Base-by-base conservation (phyloP, 164 flowering plant species). In the Umbellularia californica region DNA sequence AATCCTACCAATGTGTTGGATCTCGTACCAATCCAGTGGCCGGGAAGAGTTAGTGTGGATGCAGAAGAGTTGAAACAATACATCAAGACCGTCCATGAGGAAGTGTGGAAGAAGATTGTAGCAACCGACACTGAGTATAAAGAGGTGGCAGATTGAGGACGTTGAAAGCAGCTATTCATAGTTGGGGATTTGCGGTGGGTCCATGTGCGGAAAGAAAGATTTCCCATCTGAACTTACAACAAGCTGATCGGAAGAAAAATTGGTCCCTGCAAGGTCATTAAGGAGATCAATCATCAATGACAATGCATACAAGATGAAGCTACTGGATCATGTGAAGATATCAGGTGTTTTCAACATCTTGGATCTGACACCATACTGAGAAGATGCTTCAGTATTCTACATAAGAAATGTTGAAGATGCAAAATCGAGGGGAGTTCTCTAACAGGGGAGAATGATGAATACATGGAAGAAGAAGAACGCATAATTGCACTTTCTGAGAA, bases 271-370 rank as follows among this genome's bases (percentile, higher is more conserved):
- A 2, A 30, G 11, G 23, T 33, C 17, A 9, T 33, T 14, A 66
- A 13, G 51, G 33, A 68, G 27, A 68, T 68, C 17, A 35, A 35
- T 68, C 19, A 68, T 68, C 17, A 68, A 68, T 68, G 50, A 35
- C 55, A 47, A 68, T 68, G 51, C 50, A 22, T 55, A 25, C 28
- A 58, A 58, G 3, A 24, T 19, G 47, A 33, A 51, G 41, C 15
- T 19, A 10, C n/a, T 22, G 12, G 30, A 33, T n/a, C n/a, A 62
- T 13, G 30, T 28, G 67, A 33, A 72, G 23, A 58, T 67, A 30
- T 19, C 41, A 13, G 20, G 10, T 55, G 63, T 17, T 17, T 12
- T 27, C 50, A 47, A 50, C 23, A 14, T 50, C 2, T 14, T 13
- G 62, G 73, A 50, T 17, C 23, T 25, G 50, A n/a, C 50, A 17